phyloP scores from a whole-genome alignment of 306 rosid species.

The Lithocarpus polystachyus region DNA sequence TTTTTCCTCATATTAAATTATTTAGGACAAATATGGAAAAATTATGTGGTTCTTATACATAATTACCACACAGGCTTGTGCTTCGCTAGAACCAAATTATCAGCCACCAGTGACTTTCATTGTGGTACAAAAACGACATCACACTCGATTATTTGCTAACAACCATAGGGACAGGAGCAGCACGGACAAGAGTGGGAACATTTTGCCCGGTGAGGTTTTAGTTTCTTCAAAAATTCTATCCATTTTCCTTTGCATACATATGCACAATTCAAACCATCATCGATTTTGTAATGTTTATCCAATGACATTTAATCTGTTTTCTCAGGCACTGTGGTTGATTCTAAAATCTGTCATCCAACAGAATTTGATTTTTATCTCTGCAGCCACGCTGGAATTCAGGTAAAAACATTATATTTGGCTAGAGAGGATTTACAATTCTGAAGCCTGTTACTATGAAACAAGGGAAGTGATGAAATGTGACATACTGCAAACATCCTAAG shows the following conservation, averaged over 20 bases:
- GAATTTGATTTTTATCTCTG: constrained; percentile 93
- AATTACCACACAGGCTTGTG: constrained; percentile 62
- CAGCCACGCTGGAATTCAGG: constrained; percentile 96
- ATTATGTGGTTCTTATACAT: constrained; percentile 12
- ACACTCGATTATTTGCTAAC: constrained; percentile 77
- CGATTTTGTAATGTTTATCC: constrained; percentile 2
- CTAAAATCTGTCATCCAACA: constrained; percentile 90
- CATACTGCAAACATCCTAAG: background rate
- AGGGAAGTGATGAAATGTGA: background rate
- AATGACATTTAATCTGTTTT: constrained; percentile 10
- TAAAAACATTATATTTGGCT: constrained; percentile 10
- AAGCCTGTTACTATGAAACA: background rate
- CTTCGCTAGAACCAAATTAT: constrained; percentile 88
- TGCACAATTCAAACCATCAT: background rate
- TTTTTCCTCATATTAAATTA: background rate
- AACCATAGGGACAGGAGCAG: constrained; percentile 79
- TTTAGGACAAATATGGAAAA: background rate
- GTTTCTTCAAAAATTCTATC: background rate
- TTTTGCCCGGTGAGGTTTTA: constrained; percentile 67
- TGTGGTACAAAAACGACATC: constrained; percentile 92
- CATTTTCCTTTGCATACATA: background rate
- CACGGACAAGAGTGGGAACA: constrained; percentile 83
- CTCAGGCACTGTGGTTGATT: constrained; percentile 82
- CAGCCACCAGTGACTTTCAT: constrained; percentile 96
- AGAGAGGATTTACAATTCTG: background rate